Percentiles rank a stretch among this genome's conserved stretches.
These are phyloP conservation scores for Phylloporus sp. DNA, from an alignment of 768 basidiomycete genomes.

Conservation along the genomic window DNA sequence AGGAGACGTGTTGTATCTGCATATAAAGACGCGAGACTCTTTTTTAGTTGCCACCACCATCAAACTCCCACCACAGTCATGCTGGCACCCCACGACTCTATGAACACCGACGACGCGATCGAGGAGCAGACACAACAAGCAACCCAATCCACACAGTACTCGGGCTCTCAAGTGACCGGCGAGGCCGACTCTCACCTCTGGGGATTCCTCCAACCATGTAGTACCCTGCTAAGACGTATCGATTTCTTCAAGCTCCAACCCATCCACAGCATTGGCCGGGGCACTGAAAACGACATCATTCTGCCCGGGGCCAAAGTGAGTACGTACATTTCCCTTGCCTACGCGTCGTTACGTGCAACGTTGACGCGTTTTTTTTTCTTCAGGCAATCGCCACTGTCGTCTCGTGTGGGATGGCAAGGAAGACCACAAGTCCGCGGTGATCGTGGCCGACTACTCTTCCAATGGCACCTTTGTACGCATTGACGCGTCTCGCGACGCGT, in stretches of 20 bases:
- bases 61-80: conserved; percentile 3
- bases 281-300: conserved; percentile 46
- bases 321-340: conserved; percentile 32
- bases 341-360: conserved; percentile 12
- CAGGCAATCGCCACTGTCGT: conserved; percentile 38
- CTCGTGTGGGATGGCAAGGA: conserved; percentile 35
- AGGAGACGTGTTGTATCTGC: conserved; percentile 18
- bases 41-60: background rate
- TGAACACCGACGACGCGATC: conserved; percentile 25
- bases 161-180: conserved; percentile 24
- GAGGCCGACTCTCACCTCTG: conserved; percentile 43
- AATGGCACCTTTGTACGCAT: conserved; percentile 41
- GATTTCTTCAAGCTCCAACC: conserved; percentile 56
- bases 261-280: conserved; percentile 52
- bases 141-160: conserved; percentile 36
- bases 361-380: conserved; percentile 25
- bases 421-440: conserved; percentile 29
- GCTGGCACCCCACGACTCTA: conserved; percentile 18
- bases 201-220: conserved; percentile 70
- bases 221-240: conserved; percentile 44
- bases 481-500: conserved; percentile 17
- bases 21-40: too few species aligned
- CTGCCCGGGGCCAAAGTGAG: conserved; percentile 72
- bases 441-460: conserved; percentile 34
- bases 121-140: conserved; percentile 37